A percentile compares a stretch with the other conserved stretches of the same genome.
Conservation (phyloP, 2,329 filamentous ascomycete species). For the Fusarium sp. region DNA sequence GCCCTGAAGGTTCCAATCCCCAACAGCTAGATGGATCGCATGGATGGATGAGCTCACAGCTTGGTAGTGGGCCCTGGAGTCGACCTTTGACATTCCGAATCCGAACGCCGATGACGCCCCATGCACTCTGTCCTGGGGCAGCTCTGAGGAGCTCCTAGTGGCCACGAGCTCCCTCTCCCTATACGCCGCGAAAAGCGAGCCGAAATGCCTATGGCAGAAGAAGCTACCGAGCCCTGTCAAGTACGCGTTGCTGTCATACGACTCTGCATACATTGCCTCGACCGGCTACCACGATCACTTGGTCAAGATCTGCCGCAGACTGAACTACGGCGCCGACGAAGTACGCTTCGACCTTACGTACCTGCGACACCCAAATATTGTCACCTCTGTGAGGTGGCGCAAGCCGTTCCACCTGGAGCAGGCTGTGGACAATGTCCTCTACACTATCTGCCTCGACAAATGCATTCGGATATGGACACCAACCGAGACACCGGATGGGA, state of each 20-base stretch:
- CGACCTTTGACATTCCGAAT: constrained; percentile 63
- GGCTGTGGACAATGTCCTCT: constrained; percentile 86
- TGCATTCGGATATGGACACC: constrained; percentile 86
- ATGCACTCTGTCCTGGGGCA: constrained; percentile 83
- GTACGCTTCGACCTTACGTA: constrained; percentile 92
- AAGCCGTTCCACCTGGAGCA: constrained; percentile 82
- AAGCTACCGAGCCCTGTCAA: constrained; percentile 78
- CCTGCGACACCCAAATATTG: constrained; percentile 81
- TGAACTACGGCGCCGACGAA: constrained; percentile 85
- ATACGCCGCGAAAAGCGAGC: constrained; percentile 65
- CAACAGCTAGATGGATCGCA: background rate
- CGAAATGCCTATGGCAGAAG: constrained; percentile 78
- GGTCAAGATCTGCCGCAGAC: constrained; percentile 91
- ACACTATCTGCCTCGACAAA: constrained; percentile 87
- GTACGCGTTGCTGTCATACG: constrained; percentile 83
- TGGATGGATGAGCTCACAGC: constrained; percentile 36
- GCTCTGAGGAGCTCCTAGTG: constrained; percentile 84
- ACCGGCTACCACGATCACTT: constrained; percentile 82
- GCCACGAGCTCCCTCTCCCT: constrained; percentile 78
- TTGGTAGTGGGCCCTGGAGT: constrained; percentile 72
- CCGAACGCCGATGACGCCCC: constrained; percentile 48
- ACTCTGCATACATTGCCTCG: constrained; percentile 88
- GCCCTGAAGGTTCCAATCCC: constrained; percentile 73
- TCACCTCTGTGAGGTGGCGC: constrained; percentile 91
- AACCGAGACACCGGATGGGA: constrained; percentile 76